Evolutionary conservation across 768 basidiomycete species (phyloP).

Genomic region (Lentinula guzmanii): DNA sequence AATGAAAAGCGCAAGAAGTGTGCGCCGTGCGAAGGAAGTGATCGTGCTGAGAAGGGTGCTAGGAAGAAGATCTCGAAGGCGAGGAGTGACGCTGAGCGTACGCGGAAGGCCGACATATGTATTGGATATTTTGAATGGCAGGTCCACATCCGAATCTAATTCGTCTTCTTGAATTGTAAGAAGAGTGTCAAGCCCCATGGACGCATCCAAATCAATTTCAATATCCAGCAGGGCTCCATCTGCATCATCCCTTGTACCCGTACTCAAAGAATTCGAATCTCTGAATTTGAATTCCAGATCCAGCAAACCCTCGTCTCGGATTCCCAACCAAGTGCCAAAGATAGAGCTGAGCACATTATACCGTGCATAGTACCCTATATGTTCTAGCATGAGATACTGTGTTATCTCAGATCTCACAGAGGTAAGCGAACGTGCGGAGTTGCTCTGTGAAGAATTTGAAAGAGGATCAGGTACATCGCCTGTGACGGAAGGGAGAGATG

Average conservation of each 20-base stretch:
- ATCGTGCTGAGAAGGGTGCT: background rate
- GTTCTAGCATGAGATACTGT: background rate
- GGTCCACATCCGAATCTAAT: background rate
- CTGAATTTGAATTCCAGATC: background rate
- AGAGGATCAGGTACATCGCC: background rate
- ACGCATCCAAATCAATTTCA: background rate
- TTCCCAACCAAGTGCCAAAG: slow-evolving; percentile 1
- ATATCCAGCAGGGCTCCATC: background rate
- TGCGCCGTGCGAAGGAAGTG: background rate
- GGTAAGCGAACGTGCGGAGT: too few species aligned
- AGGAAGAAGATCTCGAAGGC: background rate
- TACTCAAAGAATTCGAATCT: background rate
- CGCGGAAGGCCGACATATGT: background rate
- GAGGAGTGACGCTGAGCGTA: background rate
- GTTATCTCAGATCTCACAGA: background rate
- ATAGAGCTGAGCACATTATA: background rate
- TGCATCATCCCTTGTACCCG: too few species aligned
- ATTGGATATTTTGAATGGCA: background rate
- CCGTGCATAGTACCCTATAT: background rate
- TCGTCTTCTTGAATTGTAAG: background rate
- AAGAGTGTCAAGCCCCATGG: background rate
- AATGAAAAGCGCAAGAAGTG: background rate
- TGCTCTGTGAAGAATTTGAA: background rate
- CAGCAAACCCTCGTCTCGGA: background rate
- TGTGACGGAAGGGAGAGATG: background rate